These are phyloP conservation scores for Amanita thiersii DNA, from an alignment of 768 basidiomycete species.

Conservation along the genomic window DNA sequence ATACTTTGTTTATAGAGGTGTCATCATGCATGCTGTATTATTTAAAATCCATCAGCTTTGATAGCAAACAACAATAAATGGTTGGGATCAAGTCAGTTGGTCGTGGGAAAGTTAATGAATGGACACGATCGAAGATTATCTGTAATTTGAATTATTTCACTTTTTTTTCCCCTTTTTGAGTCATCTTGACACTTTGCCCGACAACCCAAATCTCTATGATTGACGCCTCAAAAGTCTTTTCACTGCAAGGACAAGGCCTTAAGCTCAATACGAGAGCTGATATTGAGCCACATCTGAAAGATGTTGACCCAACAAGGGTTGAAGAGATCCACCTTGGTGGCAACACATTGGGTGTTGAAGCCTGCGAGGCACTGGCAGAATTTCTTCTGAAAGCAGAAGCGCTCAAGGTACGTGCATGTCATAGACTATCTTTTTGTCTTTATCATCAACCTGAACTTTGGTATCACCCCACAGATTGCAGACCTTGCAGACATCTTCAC, in stretches of 20 bases:
- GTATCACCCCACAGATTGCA: constrained; percentile 55
- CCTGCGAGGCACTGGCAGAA: constrained; percentile 75
- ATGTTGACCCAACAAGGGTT: constrained; percentile 54
- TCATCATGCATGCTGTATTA: no score
- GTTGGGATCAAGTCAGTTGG: no score
- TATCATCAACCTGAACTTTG: neutral
- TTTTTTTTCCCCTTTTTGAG: no score
- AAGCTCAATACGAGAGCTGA: constrained; percentile 75
- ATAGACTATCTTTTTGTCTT: neutral
- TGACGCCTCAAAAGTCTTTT: constrained; percentile 25
- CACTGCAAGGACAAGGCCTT: constrained; percentile 55
- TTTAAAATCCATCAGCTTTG: no score
- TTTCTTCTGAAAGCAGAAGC: constrained; percentile 60
- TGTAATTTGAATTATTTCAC: no score
- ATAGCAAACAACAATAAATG: no score
- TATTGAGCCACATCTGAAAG: constrained; percentile 62
- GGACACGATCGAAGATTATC: no score
- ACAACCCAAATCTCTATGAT: constrained; percentile 3
- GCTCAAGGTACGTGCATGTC: constrained; percentile 52
- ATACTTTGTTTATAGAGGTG: no score
- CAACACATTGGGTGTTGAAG: constrained; percentile 90
- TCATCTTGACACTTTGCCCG: neutral
- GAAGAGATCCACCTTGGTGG: constrained; percentile 92
- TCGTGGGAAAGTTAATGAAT: no score
- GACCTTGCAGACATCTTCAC: constrained; percentile 98